phyloP scores from a whole-genome alignment of 129 eudicot genomes.

The Mikania micrantha region DNA sequence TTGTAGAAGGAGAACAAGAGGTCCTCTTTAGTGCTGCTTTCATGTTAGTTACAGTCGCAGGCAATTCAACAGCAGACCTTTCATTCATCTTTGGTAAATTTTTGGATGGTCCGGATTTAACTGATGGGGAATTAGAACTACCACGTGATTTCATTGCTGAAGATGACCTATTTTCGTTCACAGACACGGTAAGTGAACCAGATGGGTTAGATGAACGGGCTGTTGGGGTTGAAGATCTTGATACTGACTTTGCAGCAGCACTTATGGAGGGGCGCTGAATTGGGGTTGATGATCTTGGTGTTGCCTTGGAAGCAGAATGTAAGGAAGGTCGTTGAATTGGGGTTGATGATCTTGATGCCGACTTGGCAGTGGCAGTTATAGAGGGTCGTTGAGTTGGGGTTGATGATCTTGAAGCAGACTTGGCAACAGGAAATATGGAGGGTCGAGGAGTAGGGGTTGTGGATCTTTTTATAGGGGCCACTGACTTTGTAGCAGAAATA shows the following conservation, averaged over 20 bases:
- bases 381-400: constrained; percentile 48
- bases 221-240: constrained; percentile 63
- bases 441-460: constrained; percentile 27
- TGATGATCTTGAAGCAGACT: constrained; percentile 42
- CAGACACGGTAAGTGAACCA: constrained; percentile 23
- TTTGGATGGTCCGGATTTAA: constrained; percentile 43
- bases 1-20: constrained; percentile 55
- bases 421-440: constrained; percentile 27
- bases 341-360: constrained; percentile 47
- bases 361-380: constrained; percentile 22
- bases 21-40: constrained; percentile 41
- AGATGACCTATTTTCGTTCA: constrained; percentile 34
- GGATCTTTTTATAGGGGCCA: constrained; percentile 29
- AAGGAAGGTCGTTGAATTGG: constrained; percentile 40
- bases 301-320: constrained; percentile 29
- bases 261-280: constrained; percentile 30
- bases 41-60: constrained; percentile 22
- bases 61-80: constrained; percentile 36
- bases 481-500: constrained; percentile 35
- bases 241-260: constrained; percentile 30
- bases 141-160: constrained; percentile 47
- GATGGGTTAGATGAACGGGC: constrained; percentile 23
- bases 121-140: constrained; percentile 43
- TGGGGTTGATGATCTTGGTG: constrained; percentile 55
- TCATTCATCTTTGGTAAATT: constrained; percentile 40